These are phyloP conservation scores for Puccinia coronata DNA, from an alignment of 1,284 basidiomycete species.

Conservation along the genomic window DNA sequence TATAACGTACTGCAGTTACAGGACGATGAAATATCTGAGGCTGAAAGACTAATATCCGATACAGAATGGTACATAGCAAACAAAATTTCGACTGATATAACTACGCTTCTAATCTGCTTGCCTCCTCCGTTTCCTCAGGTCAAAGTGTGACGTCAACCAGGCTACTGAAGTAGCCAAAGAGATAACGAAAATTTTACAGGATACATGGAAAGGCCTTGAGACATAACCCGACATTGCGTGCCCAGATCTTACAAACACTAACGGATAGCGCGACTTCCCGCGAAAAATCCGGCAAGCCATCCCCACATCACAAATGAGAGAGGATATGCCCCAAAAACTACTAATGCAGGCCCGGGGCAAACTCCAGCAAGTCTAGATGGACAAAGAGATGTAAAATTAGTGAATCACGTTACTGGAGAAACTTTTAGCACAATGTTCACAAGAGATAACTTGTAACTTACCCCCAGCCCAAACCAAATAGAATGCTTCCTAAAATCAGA, in stretches of 20 bases:
- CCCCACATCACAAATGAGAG: slow-evolving; percentile 32
- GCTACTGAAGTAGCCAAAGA: background rate
- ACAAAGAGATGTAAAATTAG: background rate
- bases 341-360: slow-evolving; percentile 37
- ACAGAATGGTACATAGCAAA: slow-evolving; percentile 35
- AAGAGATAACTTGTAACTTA: background rate
- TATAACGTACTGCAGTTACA: slow-evolving; percentile 38
- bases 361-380: slow-evolving; percentile 25
- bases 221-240: background rate
- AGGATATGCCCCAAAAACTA: slow-evolving; percentile 38
- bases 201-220: background rate
- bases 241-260: background rate
- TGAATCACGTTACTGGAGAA: background rate
- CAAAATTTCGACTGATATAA: background rate
- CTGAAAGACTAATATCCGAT: slow-evolving; percentile 17
- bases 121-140: background rate
- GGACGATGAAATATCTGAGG: slow-evolving; percentile 31
- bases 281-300: slow-evolving; percentile 28
- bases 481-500: slow-evolving; percentile 28
- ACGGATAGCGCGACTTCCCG: background rate
- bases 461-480: slow-evolving; percentile 46
- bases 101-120: background rate
- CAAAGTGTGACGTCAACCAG: background rate
- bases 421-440: background rate
- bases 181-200: background rate